Base-by-base conservation (phyloP, 2,329 filamentous ascomycete species). In the Colletotrichum eremochloae region DNA sequence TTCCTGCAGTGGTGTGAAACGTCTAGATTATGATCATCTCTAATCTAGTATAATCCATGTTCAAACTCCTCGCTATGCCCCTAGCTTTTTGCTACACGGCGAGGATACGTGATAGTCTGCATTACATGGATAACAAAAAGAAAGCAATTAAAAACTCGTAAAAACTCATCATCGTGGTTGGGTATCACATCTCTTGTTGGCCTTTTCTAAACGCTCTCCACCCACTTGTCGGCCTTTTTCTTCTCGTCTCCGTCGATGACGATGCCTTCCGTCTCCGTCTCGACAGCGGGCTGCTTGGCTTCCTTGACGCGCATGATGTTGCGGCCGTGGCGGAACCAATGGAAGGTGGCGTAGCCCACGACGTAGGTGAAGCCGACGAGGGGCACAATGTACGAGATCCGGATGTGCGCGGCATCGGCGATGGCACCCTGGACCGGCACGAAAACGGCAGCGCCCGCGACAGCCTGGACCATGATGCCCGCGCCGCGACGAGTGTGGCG, bases 401-500 rank as follows among this genome's bases (percentile, higher is more conserved):
- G 76, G 36, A 82, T 85, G 66, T 75, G 77, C 55, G 76, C 80
- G 7, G 80, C 75, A 72, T 83, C 82, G 52, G 82, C 83, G 56
- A 84, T 78, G 7, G 80, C 86, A 12, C 87, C 88, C 1, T 87
- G 82, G 44, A 89, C 81, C 0, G 87, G 86, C 0, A 88, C 88
- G 52, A 89, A 87, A 11, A 86, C 83, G 64, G 87, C 87, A n/a
- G 86, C 88, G 7, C 88, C 88, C 3, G 82, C 84, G 5, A 90
- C 87, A 58, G 85, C 86, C 1, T 83, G 86, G 0, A 90, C 85
- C 55, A 90, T 86, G 74, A 87, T 84, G 1, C 92, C 92, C 2
- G 90, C 91, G 1, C 93, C 93, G 73, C 92, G 88, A 84, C 95
- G 94, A 50, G 91, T 93, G 82, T 95, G 91, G 31, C 90, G 88